These are phyloP conservation scores for Candida rishiriensis DNA, from an alignment of 805 yeast genomes.

Conservation along the genomic window DNA sequence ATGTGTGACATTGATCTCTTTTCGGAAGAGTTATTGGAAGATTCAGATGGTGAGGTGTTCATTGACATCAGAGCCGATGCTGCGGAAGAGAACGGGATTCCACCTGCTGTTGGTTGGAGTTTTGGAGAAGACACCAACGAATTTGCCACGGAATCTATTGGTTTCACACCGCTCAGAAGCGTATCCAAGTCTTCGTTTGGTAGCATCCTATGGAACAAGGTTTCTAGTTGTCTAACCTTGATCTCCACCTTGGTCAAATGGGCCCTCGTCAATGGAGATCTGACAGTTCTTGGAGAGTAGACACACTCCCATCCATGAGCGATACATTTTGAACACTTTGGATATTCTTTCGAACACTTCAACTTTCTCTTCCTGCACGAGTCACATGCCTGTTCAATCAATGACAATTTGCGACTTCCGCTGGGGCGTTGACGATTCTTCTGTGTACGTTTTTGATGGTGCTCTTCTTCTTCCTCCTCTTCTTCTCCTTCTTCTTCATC, in stretches of 20 bases:
- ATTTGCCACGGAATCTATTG: constrained; percentile 9
- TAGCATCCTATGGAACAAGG: constrained; percentile 36
- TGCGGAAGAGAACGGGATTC: background rate
- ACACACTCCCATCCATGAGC: constrained; percentile 70
- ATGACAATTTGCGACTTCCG: constrained; percentile 1
- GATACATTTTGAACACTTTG: constrained; percentile 70
- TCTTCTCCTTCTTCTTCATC: background rate
- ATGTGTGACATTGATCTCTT: constrained; percentile 5
- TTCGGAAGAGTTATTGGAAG: background rate
- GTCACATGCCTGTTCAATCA: constrained; percentile 67
- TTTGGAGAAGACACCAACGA: constrained; percentile 15
- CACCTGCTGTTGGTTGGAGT: constrained; percentile 4
- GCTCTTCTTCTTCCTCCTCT: background rate
- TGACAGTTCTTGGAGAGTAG: constrained; percentile 71
- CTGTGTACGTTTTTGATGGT: background rate
- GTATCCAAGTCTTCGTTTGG: constrained; percentile 45
- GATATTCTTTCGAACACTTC: constrained; percentile 74
- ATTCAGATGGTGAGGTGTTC: constrained; percentile 5
- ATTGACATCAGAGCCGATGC: constrained; percentile 8
- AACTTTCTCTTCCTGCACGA: constrained; percentile 77
- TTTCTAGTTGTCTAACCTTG: constrained; percentile 44
- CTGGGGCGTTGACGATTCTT: background rate
- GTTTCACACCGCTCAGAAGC: constrained; percentile 15
- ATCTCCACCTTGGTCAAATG: constrained; percentile 74
- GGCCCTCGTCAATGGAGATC: constrained; percentile 80